Evolutionary conservation across 352 stramenopile species (phyloP).

Genomic region (Aphanomyces euteiches): DNA sequence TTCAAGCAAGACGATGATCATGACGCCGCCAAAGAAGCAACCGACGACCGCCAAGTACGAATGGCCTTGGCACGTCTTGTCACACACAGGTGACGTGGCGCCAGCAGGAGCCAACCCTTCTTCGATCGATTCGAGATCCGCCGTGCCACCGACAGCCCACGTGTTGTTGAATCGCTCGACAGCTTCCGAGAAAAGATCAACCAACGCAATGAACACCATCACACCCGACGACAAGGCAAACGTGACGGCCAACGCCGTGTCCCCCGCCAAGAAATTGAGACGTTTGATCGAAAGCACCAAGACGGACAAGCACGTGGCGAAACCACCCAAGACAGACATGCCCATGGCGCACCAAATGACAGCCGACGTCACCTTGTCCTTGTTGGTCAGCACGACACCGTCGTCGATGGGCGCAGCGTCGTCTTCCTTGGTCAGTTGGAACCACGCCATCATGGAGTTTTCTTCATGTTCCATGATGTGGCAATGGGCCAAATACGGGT

Average conservation of each 20-base stretch:
- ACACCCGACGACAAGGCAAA: conserved; percentile 66
- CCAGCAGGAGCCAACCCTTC: conserved; percentile 36
- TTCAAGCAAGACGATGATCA: conserved; percentile 62
- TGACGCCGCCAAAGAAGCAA: conserved; percentile 56
- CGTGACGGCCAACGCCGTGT: conserved; percentile 52
- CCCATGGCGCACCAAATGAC: conserved; percentile 63
- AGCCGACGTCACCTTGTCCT: conserved; percentile 42
- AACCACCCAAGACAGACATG: conserved; percentile 61
- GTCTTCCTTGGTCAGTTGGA: conserved; percentile 52
- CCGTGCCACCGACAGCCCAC: conserved; percentile 59
- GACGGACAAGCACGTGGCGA: conserved; percentile 61
- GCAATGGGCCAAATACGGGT: conserved; percentile 69
- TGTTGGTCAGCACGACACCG: conserved; percentile 33
- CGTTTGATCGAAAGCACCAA: conserved; percentile 62
- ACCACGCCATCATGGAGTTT: conserved; percentile 67
- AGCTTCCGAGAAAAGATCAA: conserved; percentile 56
- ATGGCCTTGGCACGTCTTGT: conserved; percentile 54
- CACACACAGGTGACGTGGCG: conserved; percentile 41
- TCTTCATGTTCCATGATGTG: conserved; percentile 77
- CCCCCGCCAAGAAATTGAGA: conserved; percentile 61
- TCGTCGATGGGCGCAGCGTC: conserved; percentile 34
- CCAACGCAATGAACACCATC: conserved; percentile 74
- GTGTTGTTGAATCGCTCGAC: conserved; percentile 48
- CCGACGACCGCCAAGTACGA: conserved; percentile 55
- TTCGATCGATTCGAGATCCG: conserved; percentile 39